Evolutionary conservation across 352 stramenopile genomes (phyloP), one percentile per base, ranked within the genome.

Genomic region (Ophiocytium majus): DNA sequence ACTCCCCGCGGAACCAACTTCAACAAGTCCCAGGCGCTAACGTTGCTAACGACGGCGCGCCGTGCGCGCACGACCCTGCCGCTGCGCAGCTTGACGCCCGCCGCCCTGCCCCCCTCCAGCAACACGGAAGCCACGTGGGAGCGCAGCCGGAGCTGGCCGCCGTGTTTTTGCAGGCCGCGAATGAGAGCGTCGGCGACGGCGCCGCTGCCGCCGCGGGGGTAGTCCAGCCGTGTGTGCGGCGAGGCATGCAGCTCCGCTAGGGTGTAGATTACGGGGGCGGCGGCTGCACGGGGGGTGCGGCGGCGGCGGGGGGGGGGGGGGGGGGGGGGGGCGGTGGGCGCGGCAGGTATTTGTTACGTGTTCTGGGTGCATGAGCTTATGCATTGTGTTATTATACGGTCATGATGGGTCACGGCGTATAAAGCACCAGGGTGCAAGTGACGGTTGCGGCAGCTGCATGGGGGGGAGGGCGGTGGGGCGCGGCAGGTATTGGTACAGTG

Each of bases 251-350:
- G 92, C 86, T 94, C 91, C 82, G 88, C 90, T 82, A 94, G 90
- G 89, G 93, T 93, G 86, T 94, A 92, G 83, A 94, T 94, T 9
- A 95, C 92, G 0, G 92, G 91, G 76, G 92, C 83, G 36, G 76
- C 82, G n/a, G 63, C n/a, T n/a, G n/a, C n/a, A n/a, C n/a, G n/a
- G n/a, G n/a, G n/a, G n/a, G n/a, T n/a, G n/a, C n/a, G n/a, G n/a
- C n/a, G n/a, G n/a, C n/a, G n/a, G n/a, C n/a, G n/a, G n/a, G n/a
- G n/a, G n/a, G n/a, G n/a, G n/a, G n/a, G n/a, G n/a, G n/a, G n/a
- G n/a, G n/a, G n/a, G n/a, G n/a, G n/a, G n/a, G n/a, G n/a, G n/a
- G n/a, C n/a, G n/a, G n/a, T n/a, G n/a, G n/a, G n/a, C n/a, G n/a
- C n/a, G n/a, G n/a, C n/a, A n/a, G n/a, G n/a, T n/a, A n/a, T n/a